These are phyloP conservation scores for Pseudotsuga menziesii DNA, from an alignment of 75 land plant genomes.

Conservation along the genomic window DNA sequence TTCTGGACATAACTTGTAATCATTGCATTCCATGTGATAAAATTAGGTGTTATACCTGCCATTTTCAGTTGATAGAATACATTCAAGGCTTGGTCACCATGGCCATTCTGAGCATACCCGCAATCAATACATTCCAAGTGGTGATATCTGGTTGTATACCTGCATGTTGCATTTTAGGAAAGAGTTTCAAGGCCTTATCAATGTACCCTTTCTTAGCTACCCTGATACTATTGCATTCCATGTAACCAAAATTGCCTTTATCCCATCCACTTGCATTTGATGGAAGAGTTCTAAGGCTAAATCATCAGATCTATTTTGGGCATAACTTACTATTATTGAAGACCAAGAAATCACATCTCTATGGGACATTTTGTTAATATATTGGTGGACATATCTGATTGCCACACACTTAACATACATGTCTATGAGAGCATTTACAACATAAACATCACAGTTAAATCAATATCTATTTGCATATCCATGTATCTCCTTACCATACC, in stretches of 20 bases:
- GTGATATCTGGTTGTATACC: conserved; percentile 3
- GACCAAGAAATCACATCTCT: conserved; percentile 51
- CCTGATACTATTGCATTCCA: no score
- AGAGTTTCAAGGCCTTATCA: not conserved
- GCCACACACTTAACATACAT: conserved; percentile 56
- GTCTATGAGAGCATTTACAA: conserved; percentile 50
- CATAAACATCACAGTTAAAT: conserved; percentile 15
- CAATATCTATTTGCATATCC: conserved; percentile 27
- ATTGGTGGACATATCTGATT: conserved; percentile 23
- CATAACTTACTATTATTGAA: conserved; percentile 45
- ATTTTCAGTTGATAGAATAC: conserved; percentile 24
- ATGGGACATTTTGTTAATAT: conserved; percentile 27
- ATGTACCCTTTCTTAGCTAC: not conserved
- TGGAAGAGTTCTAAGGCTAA: not conserved
- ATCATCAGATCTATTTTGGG: conserved; percentile 7
- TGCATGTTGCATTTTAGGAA: not conserved
- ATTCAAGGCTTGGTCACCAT: conserved; percentile 11
- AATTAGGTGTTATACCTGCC: conserved; percentile 35
- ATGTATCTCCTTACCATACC: conserved; percentile 56
- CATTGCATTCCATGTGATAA: conserved; percentile 44
- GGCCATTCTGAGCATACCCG: conserved; percentile 25
- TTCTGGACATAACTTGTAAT: conserved; percentile 31
- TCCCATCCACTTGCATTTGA: no score
- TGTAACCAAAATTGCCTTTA: no score
- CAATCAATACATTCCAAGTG: conserved; percentile 34